A percentile compares a stretch with the other conserved stretches of the same genome.
phyloP scores from a whole-genome alignment of 176 grass and related monocot species.

The Eragrostis curvula region DNA sequence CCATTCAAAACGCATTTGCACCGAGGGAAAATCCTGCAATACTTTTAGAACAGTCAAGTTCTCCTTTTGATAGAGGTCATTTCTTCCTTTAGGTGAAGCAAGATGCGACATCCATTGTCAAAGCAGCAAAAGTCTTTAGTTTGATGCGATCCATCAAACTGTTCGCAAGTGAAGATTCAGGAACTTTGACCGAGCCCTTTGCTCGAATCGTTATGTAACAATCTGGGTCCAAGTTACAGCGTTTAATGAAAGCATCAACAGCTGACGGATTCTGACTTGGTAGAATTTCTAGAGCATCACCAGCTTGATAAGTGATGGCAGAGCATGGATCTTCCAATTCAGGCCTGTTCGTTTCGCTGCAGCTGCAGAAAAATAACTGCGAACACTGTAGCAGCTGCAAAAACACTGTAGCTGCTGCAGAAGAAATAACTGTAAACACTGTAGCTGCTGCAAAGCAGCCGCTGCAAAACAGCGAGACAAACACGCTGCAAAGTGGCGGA shows the following conservation, averaged over 20 bases:
- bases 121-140: slow-evolving; percentile 71
- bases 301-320: slow-evolving; percentile 76
- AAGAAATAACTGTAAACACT: too few species aligned
- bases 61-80: slow-evolving; percentile 94
- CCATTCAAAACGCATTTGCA: slow-evolving; percentile 96
- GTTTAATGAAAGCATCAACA: slow-evolving; percentile 85
- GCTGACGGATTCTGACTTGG: slow-evolving; percentile 70
- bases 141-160: slow-evolving; percentile 54
- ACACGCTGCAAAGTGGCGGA: slow-evolving; percentile 82
- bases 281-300: slow-evolving; percentile 79
- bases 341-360: too few species aligned
- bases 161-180: slow-evolving; percentile 47
- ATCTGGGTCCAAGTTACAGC: slow-evolving; percentile 84
- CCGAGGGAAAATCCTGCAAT: slow-evolving; percentile 90
- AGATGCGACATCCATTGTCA: slow-evolving; percentile 94
- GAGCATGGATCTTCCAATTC: too few species aligned
- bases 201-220: slow-evolving; percentile 74
- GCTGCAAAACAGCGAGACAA: too few species aligned
- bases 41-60: slow-evolving; percentile 82
- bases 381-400: too few species aligned
- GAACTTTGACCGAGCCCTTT: slow-evolving; percentile 36
- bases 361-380: too few species aligned
- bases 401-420: too few species aligned
- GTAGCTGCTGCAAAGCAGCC: too few species aligned
- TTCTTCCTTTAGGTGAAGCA: slow-evolving; percentile 93